Percentiles rank a stretch among this genome's conserved stretches.
phyloP scores from a whole-genome alignment of 78 protist genomes.

The Chrysochromulina tobinii region DNA sequence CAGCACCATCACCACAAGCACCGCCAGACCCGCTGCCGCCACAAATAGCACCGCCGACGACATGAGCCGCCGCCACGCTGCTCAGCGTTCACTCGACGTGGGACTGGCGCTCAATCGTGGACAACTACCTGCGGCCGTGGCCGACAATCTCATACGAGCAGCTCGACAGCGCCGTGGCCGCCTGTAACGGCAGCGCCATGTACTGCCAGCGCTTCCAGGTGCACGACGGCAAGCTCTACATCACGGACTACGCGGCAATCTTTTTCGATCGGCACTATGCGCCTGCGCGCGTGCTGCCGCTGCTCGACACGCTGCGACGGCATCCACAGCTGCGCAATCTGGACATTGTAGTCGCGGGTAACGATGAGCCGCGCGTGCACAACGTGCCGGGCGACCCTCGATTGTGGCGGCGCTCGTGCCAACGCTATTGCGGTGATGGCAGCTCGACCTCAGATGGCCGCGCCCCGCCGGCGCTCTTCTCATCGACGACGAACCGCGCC shows the following conservation, averaged over 20 bases:
- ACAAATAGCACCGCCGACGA: no score
- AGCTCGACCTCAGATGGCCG: no score
- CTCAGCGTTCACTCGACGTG: background rate
- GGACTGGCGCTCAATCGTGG: background rate
- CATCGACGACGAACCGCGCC: background rate
- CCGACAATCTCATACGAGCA: background rate
- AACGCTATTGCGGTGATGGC: background rate
- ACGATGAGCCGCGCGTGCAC: background rate
- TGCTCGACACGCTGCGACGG: background rate
- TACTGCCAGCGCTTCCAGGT: background rate
- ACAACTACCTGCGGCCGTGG: background rate
- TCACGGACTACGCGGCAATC: background rate
- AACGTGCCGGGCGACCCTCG: background rate
- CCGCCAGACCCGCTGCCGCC: no score
- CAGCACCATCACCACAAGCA: no score
- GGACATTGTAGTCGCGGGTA: background rate
- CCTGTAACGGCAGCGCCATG: background rate
- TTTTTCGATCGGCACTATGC: background rate
- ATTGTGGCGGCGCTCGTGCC: no score
- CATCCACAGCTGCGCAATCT: background rate
- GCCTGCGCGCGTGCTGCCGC: background rate
- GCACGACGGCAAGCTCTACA: background rate
- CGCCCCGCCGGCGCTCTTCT: background rate
- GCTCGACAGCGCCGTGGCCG: constrained; percentile 3
- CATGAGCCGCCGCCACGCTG: background rate